Conservation (phyloP, 139 green algal species). For the Limnomonas spitsbergensis region DNA sequence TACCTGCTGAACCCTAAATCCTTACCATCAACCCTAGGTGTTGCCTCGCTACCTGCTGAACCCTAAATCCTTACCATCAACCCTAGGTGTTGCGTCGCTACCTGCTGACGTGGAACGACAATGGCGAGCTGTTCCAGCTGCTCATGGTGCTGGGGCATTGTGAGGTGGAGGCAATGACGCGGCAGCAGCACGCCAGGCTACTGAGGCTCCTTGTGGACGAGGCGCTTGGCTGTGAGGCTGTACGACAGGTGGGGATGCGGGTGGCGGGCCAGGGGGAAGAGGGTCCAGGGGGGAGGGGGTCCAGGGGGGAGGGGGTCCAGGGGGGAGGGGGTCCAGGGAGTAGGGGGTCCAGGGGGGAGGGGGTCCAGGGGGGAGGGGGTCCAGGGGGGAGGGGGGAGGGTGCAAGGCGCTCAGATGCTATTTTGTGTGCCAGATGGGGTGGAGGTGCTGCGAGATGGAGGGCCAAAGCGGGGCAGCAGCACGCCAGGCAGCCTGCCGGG, state of each 20-base stretch:
- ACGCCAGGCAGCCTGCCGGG: no score
- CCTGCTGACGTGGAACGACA: not conserved
- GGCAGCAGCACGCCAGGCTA: not conserved
- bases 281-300: not conserved
- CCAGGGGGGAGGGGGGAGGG: no score
- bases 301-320: no score
- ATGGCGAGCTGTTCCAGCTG: not conserved
- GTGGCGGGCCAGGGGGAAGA: not conserved
- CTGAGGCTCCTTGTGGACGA: conserved; percentile 2
- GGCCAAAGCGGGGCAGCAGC: no score
- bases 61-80: no score
- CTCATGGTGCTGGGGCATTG: not conserved
- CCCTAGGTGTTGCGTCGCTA: not conserved
- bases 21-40: no score
- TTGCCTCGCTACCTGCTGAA: not conserved
- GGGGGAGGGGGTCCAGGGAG: no score
- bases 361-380: no score
- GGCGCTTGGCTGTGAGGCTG: not conserved
- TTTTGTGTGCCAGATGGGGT: no score
- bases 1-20: not conserved
- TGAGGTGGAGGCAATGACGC: not conserved
- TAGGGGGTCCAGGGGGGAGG: no score
- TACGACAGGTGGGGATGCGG: not conserved
- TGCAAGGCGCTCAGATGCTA: no score
- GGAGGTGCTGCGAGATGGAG: no score